Conservation (phyloP, 352 stramenopile genomes). For the Globisporangium paroecandrum region DNA sequence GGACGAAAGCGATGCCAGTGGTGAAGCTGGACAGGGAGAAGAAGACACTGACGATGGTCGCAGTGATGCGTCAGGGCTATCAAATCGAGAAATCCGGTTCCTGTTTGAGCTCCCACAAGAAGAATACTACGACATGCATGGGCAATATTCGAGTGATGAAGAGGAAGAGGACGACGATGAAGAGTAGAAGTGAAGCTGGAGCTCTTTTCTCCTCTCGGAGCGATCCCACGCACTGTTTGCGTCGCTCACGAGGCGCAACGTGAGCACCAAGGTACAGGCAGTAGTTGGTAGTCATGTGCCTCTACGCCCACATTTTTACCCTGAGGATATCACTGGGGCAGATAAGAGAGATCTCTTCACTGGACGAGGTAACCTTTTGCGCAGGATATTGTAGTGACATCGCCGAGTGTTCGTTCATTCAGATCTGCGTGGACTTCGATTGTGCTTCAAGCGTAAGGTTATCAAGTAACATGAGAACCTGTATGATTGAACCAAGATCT, state of each 20-base stretch:
- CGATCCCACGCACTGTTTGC: background rate
- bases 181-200: background rate
- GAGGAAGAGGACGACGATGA: slow-evolving; percentile 61
- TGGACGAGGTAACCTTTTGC: background rate
- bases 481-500: background rate
- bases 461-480: background rate
- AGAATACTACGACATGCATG: slow-evolving; percentile 67
- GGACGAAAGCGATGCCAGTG: slow-evolving; percentile 22
- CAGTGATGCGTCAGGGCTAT: slow-evolving; percentile 33
- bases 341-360: background rate
- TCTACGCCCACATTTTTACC: background rate
- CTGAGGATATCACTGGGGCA: background rate
- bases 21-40: slow-evolving; percentile 20
- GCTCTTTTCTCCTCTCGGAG: background rate
- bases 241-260: background rate
- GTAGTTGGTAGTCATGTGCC: background rate
- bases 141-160: slow-evolving; percentile 75
- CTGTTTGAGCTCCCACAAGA: slow-evolving; percentile 70
- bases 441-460: background rate
- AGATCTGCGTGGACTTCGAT: background rate
- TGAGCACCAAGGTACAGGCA: background rate
- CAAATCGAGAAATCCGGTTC: slow-evolving; percentile 55
- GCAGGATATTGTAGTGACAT: background rate
- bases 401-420: background rate
- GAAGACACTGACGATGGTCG: slow-evolving; percentile 30